Percentiles rank a stretch among this genome's conserved stretches.
Conservation (phyloP, 108 stramenopile species). For the Cafeteria roenbergensis region DNA sequence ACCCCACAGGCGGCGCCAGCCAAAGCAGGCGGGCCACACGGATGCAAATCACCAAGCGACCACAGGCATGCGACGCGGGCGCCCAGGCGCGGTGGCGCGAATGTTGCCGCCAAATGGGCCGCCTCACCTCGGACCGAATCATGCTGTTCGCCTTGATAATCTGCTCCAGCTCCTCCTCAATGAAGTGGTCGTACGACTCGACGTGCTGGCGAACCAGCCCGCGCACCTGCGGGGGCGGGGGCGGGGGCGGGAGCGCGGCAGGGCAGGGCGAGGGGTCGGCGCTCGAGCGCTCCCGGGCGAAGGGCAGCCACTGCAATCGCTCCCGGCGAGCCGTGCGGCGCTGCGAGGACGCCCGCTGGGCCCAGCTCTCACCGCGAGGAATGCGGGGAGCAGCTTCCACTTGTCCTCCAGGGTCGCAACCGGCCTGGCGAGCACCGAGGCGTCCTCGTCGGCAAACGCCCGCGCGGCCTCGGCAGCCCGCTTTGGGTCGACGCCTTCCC, state of each 20-base stretch:
- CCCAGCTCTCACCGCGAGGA: slow-evolving; percentile 70
- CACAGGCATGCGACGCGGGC: neutral
- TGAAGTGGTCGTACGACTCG: slow-evolving; percentile 91
- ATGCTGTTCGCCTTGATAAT: slow-evolving; percentile 69
- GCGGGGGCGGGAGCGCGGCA: neutral
- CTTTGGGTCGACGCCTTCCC: too few relatives aligned
- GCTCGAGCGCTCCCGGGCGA: neutral
- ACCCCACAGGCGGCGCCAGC: too few relatives aligned
- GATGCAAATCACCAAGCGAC: neutral
- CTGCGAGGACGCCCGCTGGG: neutral
- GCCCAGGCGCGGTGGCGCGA: neutral
- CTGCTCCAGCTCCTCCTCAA: slow-evolving; percentile 75
- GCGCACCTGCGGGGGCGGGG: slow-evolving; percentile 16
- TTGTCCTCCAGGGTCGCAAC: neutral
- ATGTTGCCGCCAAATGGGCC: slow-evolving; percentile 2
- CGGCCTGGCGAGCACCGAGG: neutral
- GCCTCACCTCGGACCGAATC: slow-evolving; percentile 47
- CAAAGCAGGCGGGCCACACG: slow-evolving; percentile 52
- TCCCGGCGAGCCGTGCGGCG: neutral
- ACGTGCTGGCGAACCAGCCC: slow-evolving; percentile 93
- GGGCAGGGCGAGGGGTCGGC: neutral
- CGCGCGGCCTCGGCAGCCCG: too few relatives aligned
- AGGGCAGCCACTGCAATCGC: neutral
- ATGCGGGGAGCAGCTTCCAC: slow-evolving; percentile 43
- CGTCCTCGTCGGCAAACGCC: too few relatives aligned